Conservation (phyloP, 2,329 filamentous ascomycete species). For the Nemania sp. region DNA sequence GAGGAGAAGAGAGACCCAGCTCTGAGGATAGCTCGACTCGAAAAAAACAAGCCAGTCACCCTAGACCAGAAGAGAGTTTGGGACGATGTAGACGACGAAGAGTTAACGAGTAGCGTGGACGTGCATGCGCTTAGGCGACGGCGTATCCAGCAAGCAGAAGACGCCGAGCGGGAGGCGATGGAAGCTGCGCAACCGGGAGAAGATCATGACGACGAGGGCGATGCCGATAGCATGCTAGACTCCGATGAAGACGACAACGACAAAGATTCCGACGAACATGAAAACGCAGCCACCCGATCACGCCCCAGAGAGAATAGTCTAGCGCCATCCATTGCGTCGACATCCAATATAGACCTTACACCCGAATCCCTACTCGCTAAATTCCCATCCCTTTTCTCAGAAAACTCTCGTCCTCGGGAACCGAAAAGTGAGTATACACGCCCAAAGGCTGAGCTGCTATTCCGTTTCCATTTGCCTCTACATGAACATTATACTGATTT, state of each 20-base stretch:
- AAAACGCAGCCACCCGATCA: constrained; percentile 55
- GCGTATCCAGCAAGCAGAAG: constrained; percentile 64
- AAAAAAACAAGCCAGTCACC: constrained; percentile 82
- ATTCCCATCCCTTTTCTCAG: constrained; percentile 72
- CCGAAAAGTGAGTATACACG: constrained; percentile 70
- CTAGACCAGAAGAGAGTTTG: constrained; percentile 90
- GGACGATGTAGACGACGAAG: constrained; percentile 78
- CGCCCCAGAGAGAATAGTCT: constrained; percentile 61
- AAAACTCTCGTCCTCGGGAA: constrained; percentile 64
- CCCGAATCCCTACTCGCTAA: constrained; percentile 70
- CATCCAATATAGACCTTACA: constrained; percentile 70
- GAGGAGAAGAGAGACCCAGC: constrained; percentile 87
- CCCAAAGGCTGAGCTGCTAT: neutral
- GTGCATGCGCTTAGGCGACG: constrained; percentile 67
- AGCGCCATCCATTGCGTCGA: constrained; percentile 71
- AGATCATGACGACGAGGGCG: constrained; percentile 59
- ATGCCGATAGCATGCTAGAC: constrained; percentile 83
- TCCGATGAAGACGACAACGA: constrained; percentile 67
- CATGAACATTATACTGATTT: constrained; percentile 14
- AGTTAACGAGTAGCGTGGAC: constrained; percentile 67
- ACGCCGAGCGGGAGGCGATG: constrained; percentile 57
- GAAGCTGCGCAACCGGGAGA: constrained; percentile 50
- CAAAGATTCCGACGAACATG: constrained; percentile 52
- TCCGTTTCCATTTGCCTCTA: neutral
- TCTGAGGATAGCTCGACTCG: constrained; percentile 77